Conservation (phyloP, 306 rosid genomes). For the Cucurbita moschata region DNA sequence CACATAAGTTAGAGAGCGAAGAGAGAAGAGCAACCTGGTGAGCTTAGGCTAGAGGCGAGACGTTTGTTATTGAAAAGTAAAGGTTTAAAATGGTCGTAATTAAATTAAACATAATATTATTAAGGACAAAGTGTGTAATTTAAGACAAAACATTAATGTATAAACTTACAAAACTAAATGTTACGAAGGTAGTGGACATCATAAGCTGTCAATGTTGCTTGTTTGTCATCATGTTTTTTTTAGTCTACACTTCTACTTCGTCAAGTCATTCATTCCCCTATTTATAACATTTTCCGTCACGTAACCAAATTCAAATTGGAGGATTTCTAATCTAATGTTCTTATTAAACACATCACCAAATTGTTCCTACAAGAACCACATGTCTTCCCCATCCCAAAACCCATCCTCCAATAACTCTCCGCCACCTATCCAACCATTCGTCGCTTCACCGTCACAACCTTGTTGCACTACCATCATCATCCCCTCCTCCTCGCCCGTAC, state of each 20-base stretch:
- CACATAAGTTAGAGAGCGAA: no score
- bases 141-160: neutral
- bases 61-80: neutral
- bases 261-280: neutral
- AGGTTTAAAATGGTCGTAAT: neutral
- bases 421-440: constrained; percentile 19
- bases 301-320: neutral
- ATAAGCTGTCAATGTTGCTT: neutral
- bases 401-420: constrained; percentile 27
- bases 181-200: neutral
- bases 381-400: constrained; percentile 61
- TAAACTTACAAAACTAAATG: constrained; percentile 1
- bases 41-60: no score
- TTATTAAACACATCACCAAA: constrained; percentile 14
- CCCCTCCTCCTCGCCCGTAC: neutral
- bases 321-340: neutral
- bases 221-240: neutral
- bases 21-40: no score
- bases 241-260: neutral
- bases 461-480: neutral
- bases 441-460: neutral
- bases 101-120: neutral
- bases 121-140: neutral
- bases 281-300: neutral
- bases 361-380: constrained; percentile 44